phyloP scores from a whole-genome alignment of 2,329 filamentous ascomycete genomes.

The Neocucurbitaria cava region DNA sequence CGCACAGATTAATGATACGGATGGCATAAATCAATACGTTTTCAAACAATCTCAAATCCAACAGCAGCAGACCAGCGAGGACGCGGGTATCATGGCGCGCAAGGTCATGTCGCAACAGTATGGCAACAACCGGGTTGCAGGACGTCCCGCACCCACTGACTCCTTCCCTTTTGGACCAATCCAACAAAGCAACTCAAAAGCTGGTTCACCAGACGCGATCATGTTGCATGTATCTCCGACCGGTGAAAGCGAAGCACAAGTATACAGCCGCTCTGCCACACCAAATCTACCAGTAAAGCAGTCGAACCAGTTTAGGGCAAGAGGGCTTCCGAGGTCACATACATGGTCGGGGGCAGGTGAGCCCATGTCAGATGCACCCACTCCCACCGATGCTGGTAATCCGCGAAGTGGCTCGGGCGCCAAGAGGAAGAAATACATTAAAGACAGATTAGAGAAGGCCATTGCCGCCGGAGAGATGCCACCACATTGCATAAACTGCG shows the following conservation, averaged over 20 bases:
- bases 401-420: conserved; percentile 59
- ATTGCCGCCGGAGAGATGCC: conserved; percentile 85
- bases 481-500: conserved; percentile 89
- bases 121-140: background rate
- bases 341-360: conserved; percentile 47
- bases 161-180: conserved; percentile 3
- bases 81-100: conserved; percentile 1
- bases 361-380: conserved; percentile 41
- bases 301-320: conserved; percentile 29
- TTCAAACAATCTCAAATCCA: conserved; percentile 10
- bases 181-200: conserved; percentile 13
- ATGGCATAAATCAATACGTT: conserved; percentile 12
- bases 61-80: conserved; percentile 5
- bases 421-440: conserved; percentile 72
- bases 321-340: conserved; percentile 43
- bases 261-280: conserved; percentile 34
- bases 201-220: conserved; percentile 26
- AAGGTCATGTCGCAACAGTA: conserved; percentile 4
- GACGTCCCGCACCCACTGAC: conserved; percentile 3
- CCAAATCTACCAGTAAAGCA: conserved; percentile 25
- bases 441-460: conserved; percentile 61
- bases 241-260: conserved; percentile 23
- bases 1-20: conserved; percentile 8
- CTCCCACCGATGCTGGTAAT: conserved; percentile 25
- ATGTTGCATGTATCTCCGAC: conserved; percentile 24